phyloP scores from a whole-genome alignment of 2,329 filamentous ascomycete genomes.

The Ophiostoma himal-ulmi region DNA sequence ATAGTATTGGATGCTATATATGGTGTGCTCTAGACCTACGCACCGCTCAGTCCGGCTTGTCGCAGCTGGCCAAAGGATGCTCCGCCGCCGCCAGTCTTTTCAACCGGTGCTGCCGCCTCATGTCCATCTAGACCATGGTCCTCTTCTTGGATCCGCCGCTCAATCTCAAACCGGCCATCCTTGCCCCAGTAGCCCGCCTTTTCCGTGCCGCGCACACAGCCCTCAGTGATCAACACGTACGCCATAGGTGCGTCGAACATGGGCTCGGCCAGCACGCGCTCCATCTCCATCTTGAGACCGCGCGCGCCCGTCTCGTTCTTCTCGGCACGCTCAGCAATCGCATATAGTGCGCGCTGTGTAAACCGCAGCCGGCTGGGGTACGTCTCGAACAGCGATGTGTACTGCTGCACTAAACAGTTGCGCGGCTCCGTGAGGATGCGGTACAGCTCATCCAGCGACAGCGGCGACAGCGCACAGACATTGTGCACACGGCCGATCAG shows the following conservation, averaged over 20 bases:
- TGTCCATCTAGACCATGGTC: conserved; percentile 33
- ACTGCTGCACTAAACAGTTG: conserved; percentile 83
- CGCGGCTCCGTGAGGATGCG: conserved; percentile 88
- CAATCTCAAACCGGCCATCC: conserved; percentile 63
- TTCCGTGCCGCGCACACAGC: conserved; percentile 57
- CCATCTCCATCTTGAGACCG: conserved; percentile 73
- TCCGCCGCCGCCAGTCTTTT: background rate
- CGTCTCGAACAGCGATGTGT: conserved; percentile 76
- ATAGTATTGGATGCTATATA: too few species aligned
- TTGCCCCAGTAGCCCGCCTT: conserved; percentile 60
- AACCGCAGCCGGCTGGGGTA: conserved; percentile 77
- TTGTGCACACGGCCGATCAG: conserved; percentile 94
- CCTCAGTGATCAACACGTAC: conserved; percentile 68
- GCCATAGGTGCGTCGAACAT: conserved; percentile 77
- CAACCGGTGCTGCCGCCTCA: background rate
- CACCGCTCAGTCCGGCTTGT: conserved; percentile 45
- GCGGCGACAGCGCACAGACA: conserved; percentile 73
- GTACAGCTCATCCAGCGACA: conserved; percentile 63
- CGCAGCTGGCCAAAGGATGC: conserved; percentile 39
- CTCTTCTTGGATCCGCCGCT: conserved; percentile 62
- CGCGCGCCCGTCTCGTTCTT: conserved; percentile 67
- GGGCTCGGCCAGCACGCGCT: conserved; percentile 68
- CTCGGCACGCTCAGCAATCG: conserved; percentile 65
- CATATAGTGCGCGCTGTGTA: conserved; percentile 72
- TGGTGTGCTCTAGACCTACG: conserved; percentile 31